These are phyloP conservation scores for Claviceps sp. DNA, from an alignment of 2,329 filamentous ascomycete genomes.

Conservation along the genomic window DNA sequence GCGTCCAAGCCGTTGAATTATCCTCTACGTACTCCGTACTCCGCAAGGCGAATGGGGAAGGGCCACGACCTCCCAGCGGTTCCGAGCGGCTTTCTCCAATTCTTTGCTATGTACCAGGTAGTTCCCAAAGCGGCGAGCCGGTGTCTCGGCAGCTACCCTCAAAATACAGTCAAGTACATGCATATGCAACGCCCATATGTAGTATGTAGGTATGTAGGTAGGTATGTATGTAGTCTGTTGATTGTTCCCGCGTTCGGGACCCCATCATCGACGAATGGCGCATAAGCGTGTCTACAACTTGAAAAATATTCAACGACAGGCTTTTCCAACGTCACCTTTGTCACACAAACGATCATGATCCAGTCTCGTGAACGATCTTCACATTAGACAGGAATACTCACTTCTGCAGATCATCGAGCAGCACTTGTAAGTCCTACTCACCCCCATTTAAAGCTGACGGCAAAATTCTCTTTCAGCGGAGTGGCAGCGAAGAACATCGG, in stretches of 20 bases:
- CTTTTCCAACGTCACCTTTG: not conserved
- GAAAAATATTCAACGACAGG: not conserved
- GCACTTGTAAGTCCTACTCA: not conserved
- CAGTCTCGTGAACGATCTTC: not conserved
- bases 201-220: no score
- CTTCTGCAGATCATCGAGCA: not conserved
- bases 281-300: not conserved
- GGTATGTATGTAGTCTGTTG: no score
- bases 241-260: not conserved
- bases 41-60: no score
- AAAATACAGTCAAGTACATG: no score
- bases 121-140: conserved; percentile 3
- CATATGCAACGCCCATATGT: no score
- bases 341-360: not conserved
- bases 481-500: not conserved
- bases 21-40: not conserved
- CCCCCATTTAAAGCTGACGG: not conserved
- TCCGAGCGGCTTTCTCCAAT: conserved; percentile 4
- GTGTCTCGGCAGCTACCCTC: conserved; percentile 5
- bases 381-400: not conserved
- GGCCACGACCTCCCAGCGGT: not conserved
- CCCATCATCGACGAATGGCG: not conserved
- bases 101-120: conserved; percentile 2
- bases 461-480: not conserved
- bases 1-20: not conserved